Percentiles rank a stretch among this genome's conserved stretches.
phyloP scores from a whole-genome alignment of 768 basidiomycete genomes.

The Tylopilus rubrobrunneus region DNA sequence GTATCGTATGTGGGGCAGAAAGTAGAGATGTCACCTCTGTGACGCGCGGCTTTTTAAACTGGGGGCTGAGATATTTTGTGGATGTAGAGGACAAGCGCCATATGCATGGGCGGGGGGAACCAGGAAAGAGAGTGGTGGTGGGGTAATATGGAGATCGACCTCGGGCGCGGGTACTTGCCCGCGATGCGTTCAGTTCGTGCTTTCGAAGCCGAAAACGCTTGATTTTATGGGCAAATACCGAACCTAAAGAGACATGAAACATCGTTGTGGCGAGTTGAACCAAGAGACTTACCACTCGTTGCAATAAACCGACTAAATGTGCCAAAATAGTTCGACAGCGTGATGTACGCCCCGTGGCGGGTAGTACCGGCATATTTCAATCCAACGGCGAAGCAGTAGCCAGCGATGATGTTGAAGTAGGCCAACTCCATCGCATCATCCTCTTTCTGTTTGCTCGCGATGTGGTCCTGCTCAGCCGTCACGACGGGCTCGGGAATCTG shows the following conservation, averaged over 20 bases:
- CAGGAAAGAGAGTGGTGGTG: constrained; percentile 17
- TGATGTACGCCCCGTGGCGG: constrained; percentile 79
- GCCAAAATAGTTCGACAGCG: constrained; percentile 81
- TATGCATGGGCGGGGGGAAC: constrained; percentile 11
- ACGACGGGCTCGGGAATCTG: constrained; percentile 71
- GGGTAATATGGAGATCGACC: constrained; percentile 23
- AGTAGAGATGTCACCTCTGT: constrained; percentile 73
- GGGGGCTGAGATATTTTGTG: constrained; percentile 80
- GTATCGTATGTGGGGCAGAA: constrained; percentile 18
- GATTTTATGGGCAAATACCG: constrained; percentile 83
- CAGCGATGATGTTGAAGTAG: constrained; percentile 87
- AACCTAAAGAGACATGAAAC: constrained; percentile 40
- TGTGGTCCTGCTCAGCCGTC: constrained; percentile 51
- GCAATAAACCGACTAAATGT: constrained; percentile 69
- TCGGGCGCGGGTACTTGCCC: constrained; percentile 57
- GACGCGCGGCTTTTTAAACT: constrained; percentile 95
- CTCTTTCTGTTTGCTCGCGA: constrained; percentile 41
- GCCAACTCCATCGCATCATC: constrained; percentile 82
- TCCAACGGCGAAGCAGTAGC: constrained; percentile 87
- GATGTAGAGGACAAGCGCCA: not conserved
- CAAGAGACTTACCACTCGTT: constrained; percentile 51
- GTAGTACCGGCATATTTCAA: constrained; percentile 95
- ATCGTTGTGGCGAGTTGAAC: not conserved
- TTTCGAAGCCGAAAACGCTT: constrained; percentile 74
- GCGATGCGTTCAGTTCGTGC: constrained; percentile 83